Conservation (phyloP, 192 early-diverging fungal genomes). For the Rhizophlyctis rosea region DNA sequence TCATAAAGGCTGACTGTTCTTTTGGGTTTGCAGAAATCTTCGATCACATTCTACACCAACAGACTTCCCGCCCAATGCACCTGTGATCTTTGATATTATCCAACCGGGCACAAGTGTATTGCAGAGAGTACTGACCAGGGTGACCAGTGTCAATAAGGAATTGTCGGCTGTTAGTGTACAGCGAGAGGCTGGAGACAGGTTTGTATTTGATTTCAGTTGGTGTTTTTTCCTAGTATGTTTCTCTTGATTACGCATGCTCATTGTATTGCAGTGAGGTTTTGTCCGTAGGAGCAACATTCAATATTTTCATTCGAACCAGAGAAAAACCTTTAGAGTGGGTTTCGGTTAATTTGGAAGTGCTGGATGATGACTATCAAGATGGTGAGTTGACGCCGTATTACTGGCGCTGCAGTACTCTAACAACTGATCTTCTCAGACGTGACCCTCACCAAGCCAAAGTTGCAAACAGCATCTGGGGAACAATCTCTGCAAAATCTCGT, state of each 20-base stretch:
- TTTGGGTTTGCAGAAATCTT: slow-evolving; percentile 27
- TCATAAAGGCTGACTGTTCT: slow-evolving; percentile 1
- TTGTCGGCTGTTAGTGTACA: slow-evolving; percentile 51
- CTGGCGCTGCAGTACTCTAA: background rate
- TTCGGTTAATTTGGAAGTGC: slow-evolving; percentile 53
- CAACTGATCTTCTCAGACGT: background rate
- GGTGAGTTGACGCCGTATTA: slow-evolving; percentile 16
- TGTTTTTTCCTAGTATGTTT: slow-evolving; percentile 2
- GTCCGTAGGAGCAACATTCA: slow-evolving; percentile 47
- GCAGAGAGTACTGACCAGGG: slow-evolving; percentile 47
- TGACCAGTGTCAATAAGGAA: slow-evolving; percentile 47
- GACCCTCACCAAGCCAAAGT: slow-evolving; percentile 14
- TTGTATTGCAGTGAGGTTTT: slow-evolving; percentile 15
- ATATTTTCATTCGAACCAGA: slow-evolving; percentile 45
- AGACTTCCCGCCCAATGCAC: slow-evolving; percentile 53
- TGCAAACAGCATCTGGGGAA: slow-evolving; percentile 1
- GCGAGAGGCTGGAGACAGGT: slow-evolving; percentile 31
- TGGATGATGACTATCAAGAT: slow-evolving; percentile 58
- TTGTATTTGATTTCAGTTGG: background rate
- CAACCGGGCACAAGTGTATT: slow-evolving; percentile 45
- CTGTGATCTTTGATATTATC: slow-evolving; percentile 56
- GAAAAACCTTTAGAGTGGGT: slow-evolving; percentile 40
- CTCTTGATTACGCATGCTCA: slow-evolving; percentile 12
- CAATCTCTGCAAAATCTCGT: slow-evolving; percentile 6
- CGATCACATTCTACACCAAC: slow-evolving; percentile 23